Evolutionary conservation across 768 basidiomycete genomes (phyloP).

Genomic region (Pleurotus pulmonarius): DNA sequence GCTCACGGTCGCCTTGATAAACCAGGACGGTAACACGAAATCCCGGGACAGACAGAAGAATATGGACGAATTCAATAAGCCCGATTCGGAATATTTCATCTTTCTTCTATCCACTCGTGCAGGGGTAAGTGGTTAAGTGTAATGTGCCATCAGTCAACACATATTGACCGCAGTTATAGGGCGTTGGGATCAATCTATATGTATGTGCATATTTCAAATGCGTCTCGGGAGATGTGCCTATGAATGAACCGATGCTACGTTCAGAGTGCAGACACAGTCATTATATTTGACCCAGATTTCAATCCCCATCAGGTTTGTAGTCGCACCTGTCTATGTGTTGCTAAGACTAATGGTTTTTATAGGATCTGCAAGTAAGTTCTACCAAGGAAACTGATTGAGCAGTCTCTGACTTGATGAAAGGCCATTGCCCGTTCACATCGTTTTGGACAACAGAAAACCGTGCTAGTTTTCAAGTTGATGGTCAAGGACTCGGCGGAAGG

Average conservation of each 20-base stretch:
- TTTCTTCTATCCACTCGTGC: conserved; percentile 92
- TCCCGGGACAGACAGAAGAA: conserved; percentile 83
- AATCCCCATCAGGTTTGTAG: conserved; percentile 86
- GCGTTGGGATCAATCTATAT: conserved; percentile 85
- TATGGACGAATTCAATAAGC: conserved; percentile 93
- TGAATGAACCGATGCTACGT: conserved; percentile 12
- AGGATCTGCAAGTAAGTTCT: conserved; percentile 83
- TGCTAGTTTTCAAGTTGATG: conserved; percentile 95
- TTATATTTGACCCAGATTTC: conserved; percentile 94
- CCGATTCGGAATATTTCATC: conserved; percentile 83
- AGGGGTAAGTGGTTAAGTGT: conserved; percentile 41
- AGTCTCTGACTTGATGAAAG: conserved; percentile 32
- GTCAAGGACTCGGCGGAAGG: conserved; percentile 92
- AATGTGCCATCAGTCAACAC: not conserved
- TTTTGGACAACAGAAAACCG: conserved; percentile 92
- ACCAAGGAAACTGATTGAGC: not conserved
- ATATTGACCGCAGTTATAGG: conserved; percentile 29
- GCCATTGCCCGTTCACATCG: conserved; percentile 94
- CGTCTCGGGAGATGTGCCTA: too few relatives aligned
- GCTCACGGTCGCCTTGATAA: conserved; percentile 6
- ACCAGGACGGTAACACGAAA: conserved; percentile 86
- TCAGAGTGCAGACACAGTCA: conserved; percentile 89
- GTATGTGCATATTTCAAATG: conserved; percentile 20
- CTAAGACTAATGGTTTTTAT: not conserved
- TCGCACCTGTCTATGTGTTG: not conserved